Conservation (phyloP, 139 green algal species). For the Zygnema cylindricum region DNA sequence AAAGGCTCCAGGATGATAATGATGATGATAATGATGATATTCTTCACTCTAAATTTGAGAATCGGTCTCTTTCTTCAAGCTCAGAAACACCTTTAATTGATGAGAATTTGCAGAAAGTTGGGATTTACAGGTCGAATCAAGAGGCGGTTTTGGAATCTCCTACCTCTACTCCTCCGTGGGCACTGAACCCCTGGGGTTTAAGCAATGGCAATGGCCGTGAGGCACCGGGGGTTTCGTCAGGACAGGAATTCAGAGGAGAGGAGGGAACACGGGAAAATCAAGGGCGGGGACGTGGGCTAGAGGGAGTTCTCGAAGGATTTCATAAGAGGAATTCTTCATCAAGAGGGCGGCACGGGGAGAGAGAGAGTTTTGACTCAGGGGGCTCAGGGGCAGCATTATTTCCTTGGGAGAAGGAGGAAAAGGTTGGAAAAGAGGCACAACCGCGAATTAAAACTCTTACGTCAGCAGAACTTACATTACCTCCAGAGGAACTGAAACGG, state of each 20-base stretch:
- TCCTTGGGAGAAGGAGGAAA: conserved; percentile 20
- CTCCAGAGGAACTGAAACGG: conserved; percentile 36
- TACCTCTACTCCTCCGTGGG: too few species aligned
- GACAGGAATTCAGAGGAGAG: neutral
- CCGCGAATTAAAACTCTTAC: neutral
- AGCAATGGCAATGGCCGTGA: neutral
- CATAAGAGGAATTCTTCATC: too few species aligned
- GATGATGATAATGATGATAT: neutral
- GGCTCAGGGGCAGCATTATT: neutral
- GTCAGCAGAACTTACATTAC: conserved; percentile 43
- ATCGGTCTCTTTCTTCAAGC: neutral
- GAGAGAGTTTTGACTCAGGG: neutral
- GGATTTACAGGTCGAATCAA: neutral
- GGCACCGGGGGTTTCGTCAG: neutral
- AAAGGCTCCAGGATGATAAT: neutral
- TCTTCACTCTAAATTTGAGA: neutral
- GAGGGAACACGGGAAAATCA: neutral
- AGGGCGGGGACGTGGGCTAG: neutral
- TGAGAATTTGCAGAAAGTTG: neutral
- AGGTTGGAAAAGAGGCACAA: conserved; percentile 8
- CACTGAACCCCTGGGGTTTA: neutral
- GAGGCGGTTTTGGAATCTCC: neutral
- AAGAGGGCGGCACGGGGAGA: conserved; percentile 1
- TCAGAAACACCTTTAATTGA: neutral
- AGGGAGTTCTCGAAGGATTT: neutral